Base-by-base conservation (phyloP, 2,329 filamentous ascomycete genomes). In the Ceratocystis harringtonii region DNA sequence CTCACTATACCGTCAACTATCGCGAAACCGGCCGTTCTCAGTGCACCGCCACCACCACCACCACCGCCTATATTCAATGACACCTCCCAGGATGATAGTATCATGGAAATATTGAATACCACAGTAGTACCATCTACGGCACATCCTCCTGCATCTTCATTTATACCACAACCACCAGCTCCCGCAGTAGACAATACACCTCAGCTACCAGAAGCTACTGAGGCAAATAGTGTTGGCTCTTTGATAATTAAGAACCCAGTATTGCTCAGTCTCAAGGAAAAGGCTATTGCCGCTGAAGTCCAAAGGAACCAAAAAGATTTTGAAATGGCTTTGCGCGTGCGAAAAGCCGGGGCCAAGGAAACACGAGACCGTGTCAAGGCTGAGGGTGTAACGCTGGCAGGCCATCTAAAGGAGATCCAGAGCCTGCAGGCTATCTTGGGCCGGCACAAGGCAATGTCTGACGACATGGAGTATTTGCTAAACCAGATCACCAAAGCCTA, bases 401-500 rank as follows among this genome's bases (percentile, higher is more conserved):
- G 74, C 52, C 78, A 81, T 67, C 77, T 79, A 67, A 74, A 76
- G 61, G 74, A 75, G 15, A 69, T 83, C 22, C 73, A 77, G 41
- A 70, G 73, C 10, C 71, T 83, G 2, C 71, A 72, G 17, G 72
- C 70, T 7, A 75, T 78, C n/a, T 72, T 79, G 65, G 73, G 76
- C 25, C 72, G 74, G 1, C 80, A 79, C 66, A 73, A 74, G 57
- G 70, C 73, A 2, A 71, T 83, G 12, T 73, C 73, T 50, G 72
- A 72, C 17, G 76, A 78, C 68, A 76, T 76, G 57, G 78, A 83
- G 66, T 70, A 73, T 5, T 71, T 84, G 25, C 74, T 80, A 0
- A 72, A 77, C 60, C 74, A 76, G 62, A 77, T 84, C 61, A 75
- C 76, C 2, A 74, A 79, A 66, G 78, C 78, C 0, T 84, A 83